phyloP scores from a whole-genome alignment of 164 flowering plant genomes.

The Magnolia kwangsiensis region DNA sequence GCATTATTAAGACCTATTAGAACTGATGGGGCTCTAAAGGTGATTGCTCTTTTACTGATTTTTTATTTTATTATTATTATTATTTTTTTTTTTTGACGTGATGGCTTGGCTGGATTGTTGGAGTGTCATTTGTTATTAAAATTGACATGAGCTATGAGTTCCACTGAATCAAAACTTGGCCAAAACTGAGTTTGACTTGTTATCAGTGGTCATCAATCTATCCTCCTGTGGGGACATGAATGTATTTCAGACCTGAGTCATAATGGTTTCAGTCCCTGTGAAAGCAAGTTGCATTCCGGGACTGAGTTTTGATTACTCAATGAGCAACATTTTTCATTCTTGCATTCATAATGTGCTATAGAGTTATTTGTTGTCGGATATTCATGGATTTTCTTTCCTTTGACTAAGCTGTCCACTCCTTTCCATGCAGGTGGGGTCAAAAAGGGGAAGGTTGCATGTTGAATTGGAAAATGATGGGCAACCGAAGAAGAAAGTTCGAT shows the following conservation, averaged over 20 bases:
- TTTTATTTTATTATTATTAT: neutral
- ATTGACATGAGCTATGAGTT: neutral
- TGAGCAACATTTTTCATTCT: neutral
- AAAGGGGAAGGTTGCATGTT: conserved; percentile 66
- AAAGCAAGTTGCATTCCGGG: neutral
- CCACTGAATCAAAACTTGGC: neutral
- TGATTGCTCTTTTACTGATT: conserved; percentile 11
- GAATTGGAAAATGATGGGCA: conserved; percentile 83
- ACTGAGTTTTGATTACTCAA: neutral
- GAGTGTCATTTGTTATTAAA: neutral
- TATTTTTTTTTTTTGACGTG: neutral
- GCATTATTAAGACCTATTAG: conserved; percentile 53
- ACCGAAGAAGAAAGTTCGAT: conserved; percentile 77
- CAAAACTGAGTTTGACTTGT: neutral
- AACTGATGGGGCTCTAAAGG: conserved; percentile 86
- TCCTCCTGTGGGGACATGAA: neutral
- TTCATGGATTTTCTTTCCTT: neutral
- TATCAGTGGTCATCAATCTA: neutral
- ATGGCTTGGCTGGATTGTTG: neutral
- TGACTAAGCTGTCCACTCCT: neutral
- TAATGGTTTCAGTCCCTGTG: neutral
- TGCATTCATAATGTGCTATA: neutral
- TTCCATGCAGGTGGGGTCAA: conserved; percentile 66
- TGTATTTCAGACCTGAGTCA: neutral
- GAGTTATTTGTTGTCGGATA: neutral